Base-by-base conservation (phyloP, 2,329 filamentous ascomycete species). In the Aureobasidium uvarum region DNA sequence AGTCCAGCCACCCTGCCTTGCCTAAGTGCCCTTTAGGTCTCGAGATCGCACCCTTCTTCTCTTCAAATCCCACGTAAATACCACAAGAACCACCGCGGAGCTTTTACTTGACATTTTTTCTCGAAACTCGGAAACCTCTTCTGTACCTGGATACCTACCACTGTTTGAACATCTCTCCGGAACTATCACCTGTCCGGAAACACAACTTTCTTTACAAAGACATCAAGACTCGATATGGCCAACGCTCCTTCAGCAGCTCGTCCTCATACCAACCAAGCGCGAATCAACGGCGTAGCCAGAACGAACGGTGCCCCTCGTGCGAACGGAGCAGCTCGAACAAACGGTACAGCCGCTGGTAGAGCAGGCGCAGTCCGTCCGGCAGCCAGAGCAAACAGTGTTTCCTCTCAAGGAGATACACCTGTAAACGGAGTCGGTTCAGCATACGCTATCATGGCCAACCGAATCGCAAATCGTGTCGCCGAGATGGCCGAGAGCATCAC, bases 401-500 rank as follows among this genome's bases (percentile, higher is more conserved):
- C 72, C 8, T 76, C 75, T 13, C 73, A 73, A 48, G 71, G 73
- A 66, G 70, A 74, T 50, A 58, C 68, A 65, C 66, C 67, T 20
- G 66, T 66, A 43, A 68, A 70, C 46, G 73, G 72, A 20, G 71
- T 73, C 18, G 72, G 77, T 45, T 81, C 79, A 39, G 78, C 81
- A 41, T 82, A 82, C 73, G 78, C 78, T 52, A 81, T 82, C 72
- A 82, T 83, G 80, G 80, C 79, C 10, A 77, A 75, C 51, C 70
- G 81, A 48, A 81, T 83, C 67, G 79, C 80, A 50, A 83, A 82
- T 71, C 75, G 81, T 52, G 80, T 83, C 14, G 81, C 79, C 6
- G 81, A 83, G 69, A 81, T 83, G 79, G 81, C 81, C 8, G 81
- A 83, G 73, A 81, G 80, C 73, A 80, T 81, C 69, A 82, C 80